phyloP scores from a whole-genome alignment of 352 stramenopile genomes.

The Pythium insidiosum region DNA sequence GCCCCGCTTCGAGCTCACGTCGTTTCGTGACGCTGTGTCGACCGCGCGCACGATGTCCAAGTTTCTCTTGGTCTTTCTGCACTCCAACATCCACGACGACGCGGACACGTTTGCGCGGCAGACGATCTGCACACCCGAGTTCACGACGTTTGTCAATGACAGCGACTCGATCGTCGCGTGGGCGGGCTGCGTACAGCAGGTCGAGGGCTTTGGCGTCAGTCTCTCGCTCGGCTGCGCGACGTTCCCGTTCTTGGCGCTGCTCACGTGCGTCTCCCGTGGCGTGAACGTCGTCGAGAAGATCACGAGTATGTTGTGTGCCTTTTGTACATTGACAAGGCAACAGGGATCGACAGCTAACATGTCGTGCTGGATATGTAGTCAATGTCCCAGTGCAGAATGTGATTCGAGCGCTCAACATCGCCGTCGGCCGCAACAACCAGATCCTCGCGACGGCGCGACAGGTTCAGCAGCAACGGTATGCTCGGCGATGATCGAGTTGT shows the following conservation, averaged over 20 bases:
- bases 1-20: slow-evolving; percentile 72
- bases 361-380: slow-evolving; percentile 19
- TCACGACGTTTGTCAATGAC: slow-evolving; percentile 69
- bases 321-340: background rate
- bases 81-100: slow-evolving; percentile 82
- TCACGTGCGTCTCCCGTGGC: slow-evolving; percentile 69
- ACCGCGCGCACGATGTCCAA: slow-evolving; percentile 73
- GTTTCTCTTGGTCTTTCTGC: slow-evolving; percentile 78
- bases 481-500: background rate
- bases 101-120: slow-evolving; percentile 66
- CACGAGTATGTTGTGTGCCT: slow-evolving; percentile 29
- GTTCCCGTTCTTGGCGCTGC: slow-evolving; percentile 73
- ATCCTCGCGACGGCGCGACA: slow-evolving; percentile 60
- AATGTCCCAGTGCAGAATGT: slow-evolving; percentile 49
- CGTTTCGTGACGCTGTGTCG: slow-evolving; percentile 75
- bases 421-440: slow-evolving; percentile 69
- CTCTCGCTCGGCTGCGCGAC: slow-evolving; percentile 76
- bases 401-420: slow-evolving; percentile 46
- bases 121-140: slow-evolving; percentile 58
- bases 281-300: slow-evolving; percentile 85
- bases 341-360: background rate
- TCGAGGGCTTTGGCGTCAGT: slow-evolving; percentile 72
- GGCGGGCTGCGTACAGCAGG: slow-evolving; percentile 73
- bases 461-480: slow-evolving; percentile 52
- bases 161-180: slow-evolving; percentile 79